Evolutionary conservation across 164 flowering plant species (phyloP).

Genomic region (Magnolia officinalis): DNA sequence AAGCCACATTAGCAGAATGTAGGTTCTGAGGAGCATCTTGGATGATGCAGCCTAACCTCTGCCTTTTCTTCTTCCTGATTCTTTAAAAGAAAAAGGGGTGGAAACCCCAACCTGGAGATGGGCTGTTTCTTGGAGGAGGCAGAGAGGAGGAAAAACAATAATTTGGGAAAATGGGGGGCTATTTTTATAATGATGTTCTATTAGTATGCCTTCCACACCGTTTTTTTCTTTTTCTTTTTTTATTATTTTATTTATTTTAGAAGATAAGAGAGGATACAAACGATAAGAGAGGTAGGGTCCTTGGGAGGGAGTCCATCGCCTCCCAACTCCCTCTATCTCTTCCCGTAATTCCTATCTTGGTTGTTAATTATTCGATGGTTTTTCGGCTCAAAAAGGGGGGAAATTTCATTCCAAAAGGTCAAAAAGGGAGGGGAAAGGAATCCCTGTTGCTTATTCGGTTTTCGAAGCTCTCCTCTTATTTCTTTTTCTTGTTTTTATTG

Average conservation of each 20-base stretch:
- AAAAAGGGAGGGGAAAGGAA: background rate
- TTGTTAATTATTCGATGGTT: background rate
- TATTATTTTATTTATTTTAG: background rate
- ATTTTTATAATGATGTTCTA: background rate
- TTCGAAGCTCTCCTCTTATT: background rate
- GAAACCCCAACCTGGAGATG: background rate
- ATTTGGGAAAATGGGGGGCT: background rate
- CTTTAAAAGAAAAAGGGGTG: background rate
- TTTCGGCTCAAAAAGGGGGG: background rate
- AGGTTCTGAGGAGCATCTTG: slow-evolving; percentile 19
- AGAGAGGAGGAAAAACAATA: background rate
- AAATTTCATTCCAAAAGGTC: background rate
- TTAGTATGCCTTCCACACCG: background rate
- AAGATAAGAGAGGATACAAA: background rate
- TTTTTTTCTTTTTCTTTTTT: background rate
- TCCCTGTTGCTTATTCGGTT: background rate
- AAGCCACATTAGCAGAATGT: slow-evolving; percentile 28
- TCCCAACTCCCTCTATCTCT: background rate
- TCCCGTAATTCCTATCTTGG: background rate
- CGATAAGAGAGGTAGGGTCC: background rate
- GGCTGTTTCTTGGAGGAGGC: background rate
- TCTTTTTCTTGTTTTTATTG: background rate
- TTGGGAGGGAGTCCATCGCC: background rate
- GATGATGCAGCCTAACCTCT: background rate
- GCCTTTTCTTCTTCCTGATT: background rate